Evolutionary conservation across 768 basidiomycete species (phyloP).

Genomic region (Termitomyces sp.): DNA sequence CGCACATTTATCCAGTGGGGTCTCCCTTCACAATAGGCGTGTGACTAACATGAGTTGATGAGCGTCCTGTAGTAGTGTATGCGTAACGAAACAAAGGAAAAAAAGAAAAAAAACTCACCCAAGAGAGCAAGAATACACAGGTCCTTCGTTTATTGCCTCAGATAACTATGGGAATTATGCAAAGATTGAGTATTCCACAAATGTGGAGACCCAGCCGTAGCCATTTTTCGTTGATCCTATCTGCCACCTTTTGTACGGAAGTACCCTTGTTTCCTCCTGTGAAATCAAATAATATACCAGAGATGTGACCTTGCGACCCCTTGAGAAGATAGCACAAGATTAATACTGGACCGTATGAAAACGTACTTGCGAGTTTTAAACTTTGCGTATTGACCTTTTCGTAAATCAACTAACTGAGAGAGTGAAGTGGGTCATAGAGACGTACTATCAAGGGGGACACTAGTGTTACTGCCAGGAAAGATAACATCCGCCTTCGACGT

Average conservation of each 20-base stretch:
- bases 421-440: neutral
- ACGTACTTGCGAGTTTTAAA: slow-evolving; percentile 69
- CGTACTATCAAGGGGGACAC: slow-evolving; percentile 31
- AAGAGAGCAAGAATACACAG: slow-evolving; percentile 72
- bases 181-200: neutral
- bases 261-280: slow-evolving; percentile 65
- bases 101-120: slow-evolving; percentile 36
- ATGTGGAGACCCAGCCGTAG: slow-evolving; percentile 20
- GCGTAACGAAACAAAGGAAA: too few relatives aligned
- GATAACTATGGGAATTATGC: slow-evolving; percentile 44
- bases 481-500: slow-evolving; percentile 86
- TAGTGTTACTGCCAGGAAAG: slow-evolving; percentile 35
- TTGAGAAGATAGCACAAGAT: slow-evolving; percentile 10
- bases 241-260: slow-evolving; percentile 63
- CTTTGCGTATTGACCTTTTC: slow-evolving; percentile 53
- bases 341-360: neutral
- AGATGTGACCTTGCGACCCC: slow-evolving; percentile 69
- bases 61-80: too few relatives aligned
- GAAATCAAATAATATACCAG: slow-evolving; percentile 75
- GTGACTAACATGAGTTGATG: slow-evolving; percentile 41
- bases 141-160: slow-evolving; percentile 72
- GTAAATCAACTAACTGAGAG: neutral
- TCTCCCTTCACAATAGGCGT: slow-evolving; percentile 64
- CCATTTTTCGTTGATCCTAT: slow-evolving; percentile 81
- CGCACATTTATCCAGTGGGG: slow-evolving; percentile 45